A percentile compares a stretch with the other conserved stretches of the same genome.
Conservation (phyloP, 2,329 filamentous ascomycete genomes). For the Curvularia eragrostidis region DNA sequence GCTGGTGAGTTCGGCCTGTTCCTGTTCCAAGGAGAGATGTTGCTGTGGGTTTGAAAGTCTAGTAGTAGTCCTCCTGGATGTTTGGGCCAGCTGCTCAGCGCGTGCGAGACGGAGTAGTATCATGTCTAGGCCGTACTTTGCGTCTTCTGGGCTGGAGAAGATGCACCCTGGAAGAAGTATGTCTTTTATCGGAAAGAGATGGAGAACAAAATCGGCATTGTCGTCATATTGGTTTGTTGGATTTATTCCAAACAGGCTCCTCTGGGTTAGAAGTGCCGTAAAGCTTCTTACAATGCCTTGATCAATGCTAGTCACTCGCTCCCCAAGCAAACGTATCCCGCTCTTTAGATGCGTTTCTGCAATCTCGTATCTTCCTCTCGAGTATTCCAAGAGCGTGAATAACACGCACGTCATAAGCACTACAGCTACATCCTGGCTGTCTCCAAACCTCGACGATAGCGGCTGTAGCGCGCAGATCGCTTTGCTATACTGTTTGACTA, state of each 20-base stretch:
- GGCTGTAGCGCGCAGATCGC: conserved; percentile 48
- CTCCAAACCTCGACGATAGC: conserved; percentile 18
- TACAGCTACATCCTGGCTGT: conserved; percentile 40
- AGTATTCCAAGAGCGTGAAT: conserved; percentile 52
- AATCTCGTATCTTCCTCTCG: conserved; percentile 50
- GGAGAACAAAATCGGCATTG: conserved; percentile 2
- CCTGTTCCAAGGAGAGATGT: background rate
- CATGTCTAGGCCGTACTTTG: conserved; percentile 16
- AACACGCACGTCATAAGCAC: conserved; percentile 53
- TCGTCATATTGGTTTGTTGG: background rate
- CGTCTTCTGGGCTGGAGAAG: conserved; percentile 13
- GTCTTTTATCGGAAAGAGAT: background rate
- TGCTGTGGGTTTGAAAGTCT: background rate
- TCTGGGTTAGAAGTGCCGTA: conserved; percentile 31
- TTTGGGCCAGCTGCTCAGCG: background rate
- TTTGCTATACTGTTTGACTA: conserved; percentile 51
- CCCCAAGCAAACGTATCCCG: conserved; percentile 51
- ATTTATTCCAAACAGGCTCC: conserved; percentile 20
- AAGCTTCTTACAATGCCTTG: conserved; percentile 56
- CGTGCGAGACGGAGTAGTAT: conserved; percentile 13
- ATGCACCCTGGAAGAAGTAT: background rate
- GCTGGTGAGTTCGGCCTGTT: background rate
- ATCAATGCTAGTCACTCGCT: conserved; percentile 45
- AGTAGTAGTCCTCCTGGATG: background rate
- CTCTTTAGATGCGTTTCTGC: conserved; percentile 52